Base-by-base conservation (phyloP, 2,329 filamentous ascomycete species). In the Aspergillus pseudoviridinutans region DNA sequence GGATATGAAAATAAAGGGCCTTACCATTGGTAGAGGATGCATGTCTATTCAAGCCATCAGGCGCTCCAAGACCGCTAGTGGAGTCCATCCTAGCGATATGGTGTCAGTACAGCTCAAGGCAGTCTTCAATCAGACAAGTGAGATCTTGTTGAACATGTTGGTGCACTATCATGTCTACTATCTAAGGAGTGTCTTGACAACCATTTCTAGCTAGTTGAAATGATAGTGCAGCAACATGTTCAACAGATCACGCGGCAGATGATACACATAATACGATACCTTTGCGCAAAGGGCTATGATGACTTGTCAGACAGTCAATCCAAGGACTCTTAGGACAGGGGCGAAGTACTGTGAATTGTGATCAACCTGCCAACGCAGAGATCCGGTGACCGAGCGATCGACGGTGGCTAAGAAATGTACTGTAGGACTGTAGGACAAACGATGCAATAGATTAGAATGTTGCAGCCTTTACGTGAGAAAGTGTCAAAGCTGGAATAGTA, bases 301-400 rank as follows among this genome's bases (percentile, higher is more conserved):
- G 60, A 61, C 56, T 56, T 60, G 58, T 60, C 55, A 49, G 51
- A 49, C 51, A 54, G 25, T 52, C 35, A 51, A 60, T 51, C 49
- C 47, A 44, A 51, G 38, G 46, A 51, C 49, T 51, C 57, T 17
- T 50, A 59, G 42, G 51, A 51, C 49, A 58, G 41, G 49, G 56
- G 38, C 35, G 53, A 56, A 50, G 50, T 50, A 53, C 58, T 50
- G 54, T 64, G 62, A 64, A 54, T 56, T 50, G 54, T 65, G 64
- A 64, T 65, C 58, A 59, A 64, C 58, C 50, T 70, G 70, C 68
- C 70, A 72, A 66, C 70, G 60, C 70, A 72, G 66, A 68, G 69
- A 70, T 70, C 70, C 62, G 70, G 68, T 72, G 70, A 72, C 70
- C 63, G 61, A 58, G 51, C 57, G 67, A 71, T 70, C 67, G 66